These are phyloP conservation scores for Aspergillus ellipticus DNA, from an alignment of 495 filamentous ascomycete species.

Conservation along the genomic window DNA sequence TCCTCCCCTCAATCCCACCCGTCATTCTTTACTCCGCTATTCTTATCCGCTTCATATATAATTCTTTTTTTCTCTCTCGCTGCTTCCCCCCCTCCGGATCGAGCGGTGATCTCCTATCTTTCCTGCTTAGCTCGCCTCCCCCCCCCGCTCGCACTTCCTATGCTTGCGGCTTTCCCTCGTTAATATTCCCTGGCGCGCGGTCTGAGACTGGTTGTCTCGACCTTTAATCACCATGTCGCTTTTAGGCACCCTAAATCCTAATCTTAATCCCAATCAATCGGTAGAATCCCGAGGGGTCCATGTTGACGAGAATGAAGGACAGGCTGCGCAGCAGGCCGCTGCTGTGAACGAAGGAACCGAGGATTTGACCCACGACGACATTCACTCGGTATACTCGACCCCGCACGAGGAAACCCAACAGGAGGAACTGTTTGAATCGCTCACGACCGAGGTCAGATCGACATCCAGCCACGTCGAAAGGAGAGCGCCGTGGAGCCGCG, in stretches of 20 bases:
- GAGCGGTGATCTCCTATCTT: not conserved
- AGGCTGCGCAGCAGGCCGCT: not conserved
- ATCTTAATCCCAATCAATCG: constrained; percentile 20
- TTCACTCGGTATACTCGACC: not conserved
- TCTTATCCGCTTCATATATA: not conserved
- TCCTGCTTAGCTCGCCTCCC: not conserved
- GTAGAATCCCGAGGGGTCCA: constrained; percentile 11
- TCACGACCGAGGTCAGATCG: not conserved
- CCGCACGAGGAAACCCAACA: not conserved
- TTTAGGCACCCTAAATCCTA: constrained; percentile 37
- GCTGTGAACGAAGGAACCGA: constrained; percentile 2
- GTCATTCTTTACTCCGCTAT: not conserved
- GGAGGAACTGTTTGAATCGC: too few relatives aligned
- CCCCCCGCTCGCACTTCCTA: constrained; percentile 11
- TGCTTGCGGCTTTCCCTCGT: constrained; percentile 9
- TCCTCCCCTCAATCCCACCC: not conserved
- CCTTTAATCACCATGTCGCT: constrained; percentile 33
- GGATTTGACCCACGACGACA: not conserved
- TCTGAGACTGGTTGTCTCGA: constrained; percentile 20
- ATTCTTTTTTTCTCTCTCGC: not conserved
- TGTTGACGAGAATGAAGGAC: constrained; percentile 6
- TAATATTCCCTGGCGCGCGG: not conserved
- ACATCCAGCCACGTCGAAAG: not conserved
- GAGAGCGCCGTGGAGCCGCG: constrained; percentile 16
- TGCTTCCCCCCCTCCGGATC: not conserved